Base-by-base conservation (phyloP, 2,329 filamentous ascomycete genomes). In the Chaetoscypha palmicola region DNA sequence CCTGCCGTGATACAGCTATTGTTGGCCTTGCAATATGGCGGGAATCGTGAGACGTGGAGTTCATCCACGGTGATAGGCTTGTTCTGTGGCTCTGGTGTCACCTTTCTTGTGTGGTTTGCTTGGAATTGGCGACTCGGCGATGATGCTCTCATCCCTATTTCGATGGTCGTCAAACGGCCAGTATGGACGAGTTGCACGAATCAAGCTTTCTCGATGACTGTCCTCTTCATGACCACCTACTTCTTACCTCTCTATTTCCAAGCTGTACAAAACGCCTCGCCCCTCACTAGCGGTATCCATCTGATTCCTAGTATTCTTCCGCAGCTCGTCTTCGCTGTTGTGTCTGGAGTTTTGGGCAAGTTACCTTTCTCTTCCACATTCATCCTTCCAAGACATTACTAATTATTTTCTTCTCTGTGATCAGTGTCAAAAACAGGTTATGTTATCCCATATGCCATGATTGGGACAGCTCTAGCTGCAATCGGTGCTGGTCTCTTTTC, bases 21-120 rank as follows among this genome's bases (percentile, higher is more conserved):
- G 2, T 53, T 65, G 1, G 62, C 63, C 16, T 45, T 65, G 2
- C 52, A 63, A 41, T 63, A 56, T 55, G 63, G 62, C 12, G 63
- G 62, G 3, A 48, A 40, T 2, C 50, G 50, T 3, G 60, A 60
- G 26, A 22, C 58, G 2, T 66, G 63, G 62, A 54, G 52, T n/a
- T 50, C 41, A 16, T 24, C 54, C 0, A 49, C 24, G 0, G 43
- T 59, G 16, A 57, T 63, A 11, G 56, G 57, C 4, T 43, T 61
- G 2, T 53, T 61, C 42, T 46, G 44, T 22, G 55, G 55, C 8
- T 41, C 53, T 5, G 51, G 16, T 11, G 43, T 21, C 10, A 48
- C 52, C 2, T 40, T 61, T 4, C 23, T 53, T 12, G 33, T 52
- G 2, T 63, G 62, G 17, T 36, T 54, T 1, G 5, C 45, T 4